Conservation (phyloP, 2,329 filamentous ascomycete genomes). For the Colletotrichum cordylinicola region DNA sequence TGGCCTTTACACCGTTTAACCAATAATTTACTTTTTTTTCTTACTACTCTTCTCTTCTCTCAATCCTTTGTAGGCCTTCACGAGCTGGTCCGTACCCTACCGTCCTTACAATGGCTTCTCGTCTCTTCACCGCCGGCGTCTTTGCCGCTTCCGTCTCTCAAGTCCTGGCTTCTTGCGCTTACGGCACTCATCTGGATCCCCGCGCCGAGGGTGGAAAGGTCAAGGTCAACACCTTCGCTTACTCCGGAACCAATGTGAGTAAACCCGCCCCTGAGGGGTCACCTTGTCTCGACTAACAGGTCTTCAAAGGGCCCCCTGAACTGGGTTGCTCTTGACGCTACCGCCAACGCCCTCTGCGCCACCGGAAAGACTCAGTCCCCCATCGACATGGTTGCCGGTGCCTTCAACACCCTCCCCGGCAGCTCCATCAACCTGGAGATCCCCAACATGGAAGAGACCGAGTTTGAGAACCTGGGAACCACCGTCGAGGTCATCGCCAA, state of each 20-base stretch:
- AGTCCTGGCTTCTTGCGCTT: slow-evolving; percentile 41
- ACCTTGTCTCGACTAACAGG: neutral
- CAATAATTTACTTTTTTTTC: slow-evolving; percentile 11
- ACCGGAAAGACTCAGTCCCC: slow-evolving; percentile 53
- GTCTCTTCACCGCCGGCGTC: slow-evolving; percentile 11
- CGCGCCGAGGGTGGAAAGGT: slow-evolving; percentile 34
- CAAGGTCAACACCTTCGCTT: slow-evolving; percentile 42
- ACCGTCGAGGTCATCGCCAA: slow-evolving; percentile 62
- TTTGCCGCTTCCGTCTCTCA: slow-evolving; percentile 17
- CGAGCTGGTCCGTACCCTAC: slow-evolving; percentile 18
- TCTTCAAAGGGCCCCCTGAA: slow-evolving; percentile 45
- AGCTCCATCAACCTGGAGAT: slow-evolving; percentile 29
- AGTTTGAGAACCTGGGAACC: slow-evolving; percentile 63
- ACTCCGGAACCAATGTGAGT: slow-evolving; percentile 39
- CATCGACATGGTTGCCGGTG: slow-evolving; percentile 41
- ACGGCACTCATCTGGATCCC: slow-evolving; percentile 42
- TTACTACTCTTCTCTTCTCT: neutral
- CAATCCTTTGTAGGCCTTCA: slow-evolving; percentile 8
- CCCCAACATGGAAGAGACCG: slow-evolving; percentile 47
- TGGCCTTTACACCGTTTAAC: slow-evolving; percentile 10
- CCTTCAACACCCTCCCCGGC: slow-evolving; percentile 23
- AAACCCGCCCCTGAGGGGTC: neutral
- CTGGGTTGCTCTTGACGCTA: slow-evolving; percentile 46
- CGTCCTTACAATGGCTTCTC: slow-evolving; percentile 19
- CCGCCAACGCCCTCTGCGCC: slow-evolving; percentile 47